These are phyloP conservation scores for Bonia amplexicaulis DNA, from an alignment of 176 grass and related monocot genomes.

Conservation along the genomic window DNA sequence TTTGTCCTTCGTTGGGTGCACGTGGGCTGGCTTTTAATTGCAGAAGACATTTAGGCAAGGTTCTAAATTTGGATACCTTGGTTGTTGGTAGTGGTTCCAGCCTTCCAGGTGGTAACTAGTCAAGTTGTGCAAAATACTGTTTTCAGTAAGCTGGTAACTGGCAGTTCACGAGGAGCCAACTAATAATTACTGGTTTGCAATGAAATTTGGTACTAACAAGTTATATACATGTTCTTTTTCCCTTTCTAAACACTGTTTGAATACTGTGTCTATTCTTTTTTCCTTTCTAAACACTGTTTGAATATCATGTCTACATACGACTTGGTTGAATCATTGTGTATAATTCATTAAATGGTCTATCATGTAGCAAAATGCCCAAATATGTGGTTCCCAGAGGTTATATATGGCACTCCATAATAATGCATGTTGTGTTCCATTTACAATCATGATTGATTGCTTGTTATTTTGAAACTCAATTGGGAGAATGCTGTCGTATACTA, in stretches of 20 bases:
- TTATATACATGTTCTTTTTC: neutral
- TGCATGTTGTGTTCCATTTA: neutral
- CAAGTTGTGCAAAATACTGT: neutral
- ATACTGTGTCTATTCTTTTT: neutral
- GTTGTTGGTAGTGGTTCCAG: neutral
- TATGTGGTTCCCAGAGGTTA: conserved; percentile 14
- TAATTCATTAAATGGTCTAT: neutral
- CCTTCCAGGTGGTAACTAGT: neutral
- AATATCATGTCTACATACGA: neutral
- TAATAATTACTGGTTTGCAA: neutral
- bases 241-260: neutral
- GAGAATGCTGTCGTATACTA: neutral
- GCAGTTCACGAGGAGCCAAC: neutral
- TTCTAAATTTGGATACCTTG: conserved; percentile 12
- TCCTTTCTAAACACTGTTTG: neutral
- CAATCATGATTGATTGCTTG: neutral
- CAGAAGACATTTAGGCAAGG: neutral
- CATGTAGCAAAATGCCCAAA: neutral
- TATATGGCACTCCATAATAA: neutral
- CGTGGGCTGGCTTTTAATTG: neutral
- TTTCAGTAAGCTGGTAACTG: neutral
- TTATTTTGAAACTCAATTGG: neutral
- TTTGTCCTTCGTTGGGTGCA: neutral
- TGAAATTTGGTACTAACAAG: neutral
- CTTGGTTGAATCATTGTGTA: neutral